phyloP scores from a whole-genome alignment of 1,139 yeast species.

The Chernovozyma aurita region DNA sequence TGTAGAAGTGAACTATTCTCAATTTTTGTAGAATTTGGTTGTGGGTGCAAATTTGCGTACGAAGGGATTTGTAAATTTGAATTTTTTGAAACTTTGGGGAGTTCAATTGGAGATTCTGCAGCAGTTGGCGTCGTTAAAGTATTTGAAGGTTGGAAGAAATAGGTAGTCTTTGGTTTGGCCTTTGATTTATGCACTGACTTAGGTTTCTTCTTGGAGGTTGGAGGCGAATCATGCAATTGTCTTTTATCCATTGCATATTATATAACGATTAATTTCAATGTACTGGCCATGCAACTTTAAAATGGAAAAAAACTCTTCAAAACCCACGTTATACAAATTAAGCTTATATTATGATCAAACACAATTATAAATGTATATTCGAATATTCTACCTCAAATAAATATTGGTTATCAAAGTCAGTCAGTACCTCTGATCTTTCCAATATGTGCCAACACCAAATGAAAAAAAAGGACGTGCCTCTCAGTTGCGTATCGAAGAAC shows the following conservation, averaged over 20 bases:
- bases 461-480: not conserved
- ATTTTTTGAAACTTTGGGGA: not conserved
- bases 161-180: slow-evolving; percentile 23
- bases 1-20: not conserved
- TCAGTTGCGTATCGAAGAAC: too few relatives aligned
- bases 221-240: slow-evolving; percentile 5
- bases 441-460: not conserved
- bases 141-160: slow-evolving; percentile 36
- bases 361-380: too few relatives aligned
- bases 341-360: too few relatives aligned
- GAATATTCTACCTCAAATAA: too few relatives aligned
- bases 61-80: slow-evolving; percentile 1
- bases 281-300: too few relatives aligned
- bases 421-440: too few relatives aligned
- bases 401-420: too few relatives aligned
- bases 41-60: slow-evolving; percentile 4
- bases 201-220: slow-evolving; percentile 4
- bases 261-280: too few relatives aligned
- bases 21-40: not conserved
- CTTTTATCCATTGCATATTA: slow-evolving; percentile 5
- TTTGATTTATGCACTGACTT: slow-evolving; percentile 14
- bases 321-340: too few relatives aligned
- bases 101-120: not conserved
- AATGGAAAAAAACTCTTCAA: too few relatives aligned
- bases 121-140: slow-evolving; percentile 14